These are phyloP conservation scores for Exophiala mesophila DNA, from an alignment of 2,329 filamentous ascomycete species.

Conservation along the genomic window DNA sequence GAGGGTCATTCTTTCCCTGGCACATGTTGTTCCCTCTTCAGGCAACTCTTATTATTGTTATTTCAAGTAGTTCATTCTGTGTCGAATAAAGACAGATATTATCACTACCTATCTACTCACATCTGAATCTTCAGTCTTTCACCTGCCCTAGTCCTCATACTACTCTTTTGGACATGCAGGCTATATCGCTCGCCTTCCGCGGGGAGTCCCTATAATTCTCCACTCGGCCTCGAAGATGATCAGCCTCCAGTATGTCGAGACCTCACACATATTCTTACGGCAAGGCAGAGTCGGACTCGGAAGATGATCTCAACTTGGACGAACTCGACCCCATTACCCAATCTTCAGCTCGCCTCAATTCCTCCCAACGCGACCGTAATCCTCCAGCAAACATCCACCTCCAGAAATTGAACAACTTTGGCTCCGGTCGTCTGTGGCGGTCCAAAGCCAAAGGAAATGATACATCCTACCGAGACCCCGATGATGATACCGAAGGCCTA, in stretches of 20 bases:
- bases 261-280: slow-evolving; percentile 3
- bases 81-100: too few species aligned
- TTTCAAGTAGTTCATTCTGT: too few species aligned
- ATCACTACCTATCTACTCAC: too few species aligned
- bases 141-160: too few species aligned
- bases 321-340: slow-evolving; percentile 39
- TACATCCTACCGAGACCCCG: slow-evolving; percentile 36
- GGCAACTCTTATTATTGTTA: too few species aligned
- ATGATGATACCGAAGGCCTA: slow-evolving; percentile 64
- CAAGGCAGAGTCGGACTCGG: slow-evolving; percentile 35
- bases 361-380: slow-evolving; percentile 3
- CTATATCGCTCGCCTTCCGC: too few species aligned
- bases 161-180: too few species aligned
- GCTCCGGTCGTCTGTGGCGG: slow-evolving; percentile 27
- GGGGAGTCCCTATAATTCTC: too few species aligned
- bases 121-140: too few species aligned
- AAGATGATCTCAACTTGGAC: slow-evolving; percentile 43
- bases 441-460: slow-evolving; percentile 15
- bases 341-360: background rate
- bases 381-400: slow-evolving; percentile 33
- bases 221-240: slow-evolving; percentile 19
- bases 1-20: too few species aligned
- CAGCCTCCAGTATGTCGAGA: slow-evolving; percentile 10
- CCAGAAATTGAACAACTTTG: slow-evolving; percentile 48
- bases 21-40: too few species aligned